Conservation (phyloP, 305 asterid species). For the Vinca major region DNA sequence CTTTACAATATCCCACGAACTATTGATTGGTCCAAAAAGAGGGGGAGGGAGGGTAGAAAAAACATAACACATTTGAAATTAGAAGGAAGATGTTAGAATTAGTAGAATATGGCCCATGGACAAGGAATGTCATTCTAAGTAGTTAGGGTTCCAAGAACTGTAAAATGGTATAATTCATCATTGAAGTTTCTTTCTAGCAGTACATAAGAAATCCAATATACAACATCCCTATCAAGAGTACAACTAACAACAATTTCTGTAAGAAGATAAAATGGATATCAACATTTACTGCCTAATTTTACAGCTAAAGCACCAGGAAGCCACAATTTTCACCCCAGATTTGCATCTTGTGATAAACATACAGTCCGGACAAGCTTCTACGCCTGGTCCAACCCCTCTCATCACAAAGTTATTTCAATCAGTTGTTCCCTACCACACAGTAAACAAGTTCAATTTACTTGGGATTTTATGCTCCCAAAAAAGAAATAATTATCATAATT, state of each 20-base stretch:
- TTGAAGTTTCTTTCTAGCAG: slow-evolving; percentile 16
- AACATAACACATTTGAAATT: not conserved
- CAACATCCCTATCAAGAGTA: slow-evolving; percentile 30
- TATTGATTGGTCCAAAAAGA: too few relatives aligned
- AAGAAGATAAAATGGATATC: slow-evolving; percentile 42
- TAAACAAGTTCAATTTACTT: not conserved
- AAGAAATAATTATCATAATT: not conserved
- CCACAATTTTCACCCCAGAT: slow-evolving; percentile 31
- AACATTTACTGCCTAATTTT: slow-evolving; percentile 55
- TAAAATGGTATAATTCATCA: slow-evolving; percentile 14
- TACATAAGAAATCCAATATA: slow-evolving; percentile 30
- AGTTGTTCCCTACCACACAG: slow-evolving; percentile 12
- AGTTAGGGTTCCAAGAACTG: not conserved
- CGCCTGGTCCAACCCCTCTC: not conserved
- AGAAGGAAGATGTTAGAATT: not conserved
- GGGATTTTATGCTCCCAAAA: not conserved
- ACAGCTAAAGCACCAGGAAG: slow-evolving; percentile 36
- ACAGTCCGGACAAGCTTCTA: slow-evolving; percentile 19
- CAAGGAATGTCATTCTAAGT: not conserved
- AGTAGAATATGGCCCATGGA: not conserved
- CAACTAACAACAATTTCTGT: slow-evolving; percentile 31
- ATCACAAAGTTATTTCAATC: slow-evolving; percentile 8
- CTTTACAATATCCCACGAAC: too few relatives aligned
- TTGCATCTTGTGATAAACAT: slow-evolving; percentile 26
- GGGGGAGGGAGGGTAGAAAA: not conserved